Base-by-base conservation (phyloP, 202 grass and related monocot species). In the Panicum virgatum region DNA sequence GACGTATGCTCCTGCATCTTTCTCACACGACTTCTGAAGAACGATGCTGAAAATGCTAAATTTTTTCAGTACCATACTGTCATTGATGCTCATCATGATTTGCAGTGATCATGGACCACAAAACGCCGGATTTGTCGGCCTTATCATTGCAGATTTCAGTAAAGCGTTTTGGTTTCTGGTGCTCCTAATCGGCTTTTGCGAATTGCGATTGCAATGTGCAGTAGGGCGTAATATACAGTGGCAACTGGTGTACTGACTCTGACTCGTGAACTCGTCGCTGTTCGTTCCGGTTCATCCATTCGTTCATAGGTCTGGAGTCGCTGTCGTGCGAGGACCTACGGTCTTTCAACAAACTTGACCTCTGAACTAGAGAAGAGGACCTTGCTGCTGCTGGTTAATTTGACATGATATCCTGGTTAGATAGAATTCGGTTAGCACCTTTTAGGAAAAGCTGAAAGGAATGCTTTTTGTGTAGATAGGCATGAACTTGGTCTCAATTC, bases 341-440 rank as follows among this genome's bases (percentile, higher is more conserved):
- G 51, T 72, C n/a, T n/a, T 78, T 66, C 60, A 72, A 54, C 58
- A n/a, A 69, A 82, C 73, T 80, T 82, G 78, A 89, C 78, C 43
- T 82, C 78, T 70, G 32, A 89, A 82, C 83, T 51, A 78, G 48
- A 89, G 57, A 60, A 60, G 57, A 60, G 8, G 50, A 45, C 40
- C 43, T 78, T 69, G 43, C 40, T 18, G 54, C 36, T 57, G 40
- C 32, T 61, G 52, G 25, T 61, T 70, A 61, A n/a, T 45, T 81
- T 30, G 32, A 50, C 44, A 50, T 71, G 26, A 60, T 69, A 39
- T 69, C 32, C 39, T 80, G 32, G 30, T 74, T n/a, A 54, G n/a
- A n/a, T n/a, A n/a, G 60, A 56, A 37, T 73, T 73, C 57, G 39
- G 12, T 22, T 69, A 66, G 18, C 48, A 6, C 29, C 56, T 37